Percentiles rank a stretch among this genome's conserved stretches.
Evolutionary conservation across 2,329 filamentous ascomycete genomes (phyloP).

Genomic region (Teratosphaeria viscida): DNA sequence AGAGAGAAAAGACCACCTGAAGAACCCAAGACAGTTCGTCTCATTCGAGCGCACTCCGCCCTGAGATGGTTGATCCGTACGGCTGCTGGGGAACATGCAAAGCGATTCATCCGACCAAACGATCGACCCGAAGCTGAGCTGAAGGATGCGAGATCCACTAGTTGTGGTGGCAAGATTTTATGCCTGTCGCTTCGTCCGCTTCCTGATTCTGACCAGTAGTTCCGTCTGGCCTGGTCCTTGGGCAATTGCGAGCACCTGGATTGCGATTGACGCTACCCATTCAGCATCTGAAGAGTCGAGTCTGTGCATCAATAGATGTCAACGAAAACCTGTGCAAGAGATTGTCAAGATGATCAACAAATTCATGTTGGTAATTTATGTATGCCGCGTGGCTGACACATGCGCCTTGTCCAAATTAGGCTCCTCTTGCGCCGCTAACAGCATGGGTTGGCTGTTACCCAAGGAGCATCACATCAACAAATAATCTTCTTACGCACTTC

Average conservation of each 20-base stretch:
- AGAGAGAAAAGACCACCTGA: background rate
- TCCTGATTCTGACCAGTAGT: too few species aligned
- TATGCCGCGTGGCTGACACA: background rate
- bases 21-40: background rate
- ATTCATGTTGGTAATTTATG: background rate
- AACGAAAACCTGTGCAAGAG: background rate
- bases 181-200: too few species aligned
- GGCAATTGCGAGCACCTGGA: too few species aligned
- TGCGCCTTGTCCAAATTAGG: background rate
- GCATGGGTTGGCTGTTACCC: background rate
- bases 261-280: too few species aligned
- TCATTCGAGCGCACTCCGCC: background rate
- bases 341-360: background rate
- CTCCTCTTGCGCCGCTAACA: background rate
- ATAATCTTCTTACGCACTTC: too few species aligned
- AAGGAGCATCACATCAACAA: too few species aligned
- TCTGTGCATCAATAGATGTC: background rate
- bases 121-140: background rate
- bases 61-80: background rate
- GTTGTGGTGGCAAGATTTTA: background rate
- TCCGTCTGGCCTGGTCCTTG: too few species aligned
- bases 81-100: background rate
- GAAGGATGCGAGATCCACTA: background rate
- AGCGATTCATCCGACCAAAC: background rate
- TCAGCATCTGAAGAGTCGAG: too few species aligned